Base-by-base conservation (phyloP, 140 eudicot species). In the Anethum foeniculum region DNA sequence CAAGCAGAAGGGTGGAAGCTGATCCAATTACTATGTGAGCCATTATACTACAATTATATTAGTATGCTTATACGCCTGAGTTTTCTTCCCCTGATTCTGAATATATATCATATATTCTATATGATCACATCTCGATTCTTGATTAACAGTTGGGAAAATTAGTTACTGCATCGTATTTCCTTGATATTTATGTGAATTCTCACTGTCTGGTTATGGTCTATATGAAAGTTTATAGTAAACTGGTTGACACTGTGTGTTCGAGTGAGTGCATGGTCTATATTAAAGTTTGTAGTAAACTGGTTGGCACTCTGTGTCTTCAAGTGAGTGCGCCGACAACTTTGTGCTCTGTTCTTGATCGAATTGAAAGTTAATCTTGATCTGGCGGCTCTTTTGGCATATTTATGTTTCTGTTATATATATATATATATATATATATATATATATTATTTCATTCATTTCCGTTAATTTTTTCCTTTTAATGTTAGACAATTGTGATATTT, bases 1-100 rank as follows among this genome's bases (percentile, higher is more conserved):
- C 44, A 94, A 94, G 88, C 98, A 94, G 86, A 94, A 94, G 83
- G 98, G 98, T 80, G 93, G 88, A 28, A 86, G 83, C 84, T 92
- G 83, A 90, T 72, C 69, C 60, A 58, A 2, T 75, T 52, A 32
- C 28, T 19, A 52, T 7, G 39, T 13, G 83, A 21, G 77, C n/a
- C 47, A 23, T 58, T 13, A 18, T 39, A 10, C 41, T 73, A 48
- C 28, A 74, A 15, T 23, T 15, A 14, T 54, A 25, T 38, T 46
- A 43, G 58, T 62, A 79, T 54, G 64, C 64, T 21, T 54, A 47
- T 47, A 13, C 12, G 18, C 13, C 18, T 47, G 18, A 47, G 18
- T 13, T 47, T 13, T 47, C 46, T 47, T 47, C 18, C 51, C 51
- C 58, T 51, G 23, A 51, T 4, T 51, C n/a, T 51, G 58, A 18